Conservation (phyloP, 2,329 filamentous ascomycete species). For the Chrysoporthe puriensis region DNA sequence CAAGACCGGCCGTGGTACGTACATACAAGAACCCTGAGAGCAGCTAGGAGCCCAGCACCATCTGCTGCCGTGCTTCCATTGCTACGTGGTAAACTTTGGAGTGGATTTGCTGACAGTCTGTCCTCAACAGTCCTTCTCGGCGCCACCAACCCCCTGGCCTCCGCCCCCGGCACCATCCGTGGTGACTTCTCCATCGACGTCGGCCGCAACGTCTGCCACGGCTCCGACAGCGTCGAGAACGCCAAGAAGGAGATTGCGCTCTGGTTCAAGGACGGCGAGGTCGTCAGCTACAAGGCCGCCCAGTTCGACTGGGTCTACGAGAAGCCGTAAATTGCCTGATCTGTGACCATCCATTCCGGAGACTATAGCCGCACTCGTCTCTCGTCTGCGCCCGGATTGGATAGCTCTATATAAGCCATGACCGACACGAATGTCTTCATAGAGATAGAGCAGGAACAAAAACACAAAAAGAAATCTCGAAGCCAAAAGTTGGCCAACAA, state of each 20-base stretch:
- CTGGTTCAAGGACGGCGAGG: constrained; percentile 92
- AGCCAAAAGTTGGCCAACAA: background rate
- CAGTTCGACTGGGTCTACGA: constrained; percentile 97
- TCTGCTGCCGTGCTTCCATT: too few relatives aligned
- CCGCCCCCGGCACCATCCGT: constrained; percentile 96
- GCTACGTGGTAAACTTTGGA: too few relatives aligned
- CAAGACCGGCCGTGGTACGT: constrained; percentile 92
- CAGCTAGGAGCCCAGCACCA: background rate
- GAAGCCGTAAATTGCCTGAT: constrained; percentile 61
- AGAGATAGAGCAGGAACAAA: constrained; percentile 31
- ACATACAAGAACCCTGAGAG: constrained; percentile 31
- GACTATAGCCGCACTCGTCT: background rate
- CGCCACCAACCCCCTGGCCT: constrained; percentile 97
- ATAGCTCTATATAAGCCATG: background rate
- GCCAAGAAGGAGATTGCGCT: constrained; percentile 99
- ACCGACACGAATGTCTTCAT: background rate
- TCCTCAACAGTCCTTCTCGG: constrained; percentile 75
- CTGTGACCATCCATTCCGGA: background rate
- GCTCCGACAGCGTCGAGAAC: constrained; percentile 97
- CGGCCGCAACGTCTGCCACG: constrained; percentile 71
- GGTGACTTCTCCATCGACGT: constrained; percentile 80
- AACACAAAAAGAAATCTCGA: constrained; percentile 17
- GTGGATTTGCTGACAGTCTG: constrained; percentile 27
- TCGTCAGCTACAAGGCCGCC: constrained; percentile 82
- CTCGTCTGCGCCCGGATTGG: background rate